These are phyloP conservation scores for Sugiyamaella americana DNA, from an alignment of 805 yeast species.

Conservation along the genomic window DNA sequence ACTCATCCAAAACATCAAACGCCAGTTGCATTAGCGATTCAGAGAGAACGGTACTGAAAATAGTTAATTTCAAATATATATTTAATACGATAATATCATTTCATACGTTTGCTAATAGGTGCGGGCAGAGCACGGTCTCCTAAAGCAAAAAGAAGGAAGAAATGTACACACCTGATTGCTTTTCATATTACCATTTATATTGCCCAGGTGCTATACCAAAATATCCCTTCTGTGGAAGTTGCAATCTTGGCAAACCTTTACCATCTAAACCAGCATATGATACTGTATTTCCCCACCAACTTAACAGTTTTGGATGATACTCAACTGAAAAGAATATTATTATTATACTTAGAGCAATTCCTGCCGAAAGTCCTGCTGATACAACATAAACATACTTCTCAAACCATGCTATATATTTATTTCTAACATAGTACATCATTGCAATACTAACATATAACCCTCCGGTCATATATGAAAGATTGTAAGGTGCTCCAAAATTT, in stretches of 20 bases:
- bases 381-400: slow-evolving; percentile 45
- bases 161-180: no score
- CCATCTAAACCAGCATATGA: not conserved
- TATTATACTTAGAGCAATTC: slow-evolving; percentile 56
- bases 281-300: slow-evolving; percentile 59
- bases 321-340: slow-evolving; percentile 50
- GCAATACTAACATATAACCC: slow-evolving; percentile 37
- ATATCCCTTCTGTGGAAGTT: not conserved
- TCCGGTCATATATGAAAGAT: slow-evolving; percentile 38
- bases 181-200: not conserved
- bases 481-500: slow-evolving; percentile 32
- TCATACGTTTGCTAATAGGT: no score
- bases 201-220: not conserved
- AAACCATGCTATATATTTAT: slow-evolving; percentile 51
- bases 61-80: no score
- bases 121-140: no score
- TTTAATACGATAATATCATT: no score
- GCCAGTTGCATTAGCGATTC: no score
- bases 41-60: no score
- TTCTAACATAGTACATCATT: slow-evolving; percentile 44
- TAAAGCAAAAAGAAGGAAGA: no score
- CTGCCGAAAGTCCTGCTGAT: slow-evolving; percentile 52
- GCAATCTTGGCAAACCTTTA: not conserved
- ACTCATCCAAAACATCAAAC: no score
- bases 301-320: slow-evolving; percentile 35